phyloP scores from a whole-genome alignment of 2,329 filamentous ascomycete genomes.

The Fusarium austroafricanum region DNA sequence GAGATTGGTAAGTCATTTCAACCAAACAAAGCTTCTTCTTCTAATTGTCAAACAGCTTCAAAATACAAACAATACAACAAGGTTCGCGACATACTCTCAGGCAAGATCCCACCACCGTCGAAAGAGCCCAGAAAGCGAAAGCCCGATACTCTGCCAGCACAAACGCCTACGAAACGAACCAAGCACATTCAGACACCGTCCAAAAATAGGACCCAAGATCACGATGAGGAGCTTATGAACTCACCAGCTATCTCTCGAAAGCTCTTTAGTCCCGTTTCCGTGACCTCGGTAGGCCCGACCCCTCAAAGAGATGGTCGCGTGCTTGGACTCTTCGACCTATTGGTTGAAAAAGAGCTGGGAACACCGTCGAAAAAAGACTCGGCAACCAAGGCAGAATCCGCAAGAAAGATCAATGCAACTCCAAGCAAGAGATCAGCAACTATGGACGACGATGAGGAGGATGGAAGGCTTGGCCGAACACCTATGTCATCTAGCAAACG shows the following conservation, averaged over 20 bases:
- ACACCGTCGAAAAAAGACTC: conserved; percentile 61
- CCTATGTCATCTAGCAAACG: conserved; percentile 70
- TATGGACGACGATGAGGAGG: conserved; percentile 47
- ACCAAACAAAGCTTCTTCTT: background rate
- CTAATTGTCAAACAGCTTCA: conserved; percentile 58
- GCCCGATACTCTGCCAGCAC: conserved; percentile 49
- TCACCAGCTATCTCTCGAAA: conserved; percentile 69
- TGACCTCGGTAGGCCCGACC: conserved; percentile 78
- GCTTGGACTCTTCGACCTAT: conserved; percentile 80
- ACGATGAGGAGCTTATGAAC: conserved; percentile 59
- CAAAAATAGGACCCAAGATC: conserved; percentile 48
- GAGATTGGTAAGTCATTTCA: conserved; percentile 70
- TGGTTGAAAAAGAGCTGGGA: conserved; percentile 63
- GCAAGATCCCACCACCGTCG: conserved; percentile 60
- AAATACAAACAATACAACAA: conserved; percentile 84
- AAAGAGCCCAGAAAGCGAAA: conserved; percentile 58
- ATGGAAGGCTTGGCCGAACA: conserved; percentile 57
- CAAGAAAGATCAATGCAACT: conserved; percentile 52
- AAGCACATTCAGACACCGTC: conserved; percentile 62
- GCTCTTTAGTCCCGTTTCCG: conserved; percentile 69
- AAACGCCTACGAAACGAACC: conserved; percentile 65
- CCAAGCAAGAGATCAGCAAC: conserved; percentile 58
- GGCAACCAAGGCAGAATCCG: conserved; percentile 36
- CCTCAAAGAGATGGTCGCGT: conserved; percentile 83
- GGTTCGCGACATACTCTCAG: conserved; percentile 68